Base-by-base conservation (phyloP, 257 asterid species). In the Ilex aquifolium region DNA sequence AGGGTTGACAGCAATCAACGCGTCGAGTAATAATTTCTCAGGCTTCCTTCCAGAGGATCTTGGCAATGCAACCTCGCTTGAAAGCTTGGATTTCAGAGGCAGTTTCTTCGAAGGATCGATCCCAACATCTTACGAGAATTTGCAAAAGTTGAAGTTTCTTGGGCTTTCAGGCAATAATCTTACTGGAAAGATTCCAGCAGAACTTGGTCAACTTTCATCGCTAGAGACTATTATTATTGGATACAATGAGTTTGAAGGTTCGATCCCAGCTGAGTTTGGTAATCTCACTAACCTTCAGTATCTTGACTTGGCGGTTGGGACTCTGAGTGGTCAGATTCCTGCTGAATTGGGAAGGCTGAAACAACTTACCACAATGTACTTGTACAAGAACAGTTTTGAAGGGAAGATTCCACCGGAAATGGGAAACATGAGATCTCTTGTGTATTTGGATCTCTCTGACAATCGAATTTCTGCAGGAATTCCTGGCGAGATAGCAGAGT, bases 91-190 rank as follows among this genome's bases (percentile, higher is more conserved):
- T 66, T 73, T 89, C 52, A 61, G 95, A 32, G 95, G 95, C 48
- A 81, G 84, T 69, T 86, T 77, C 74, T 85, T 89, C 44, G 81
- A 78, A 75, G 94, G 95, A 11, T 68, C 91, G n/a, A 81, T 89
- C 0, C 97, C 97, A 11, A 8, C 65, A 31, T 74, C 85, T 5
- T 89, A 74, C 79, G 76, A 68, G 77, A 74, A 81, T 60, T 52
- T 86, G 70, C 70, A 73, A 59, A 83, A 74, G 62, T 52, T 87
- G 70, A 81, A 59, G 79, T 85, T 84, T 76, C 77, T 89, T 8
- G 95, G 94, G 60, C 77, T 89, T 6, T 84, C 95, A 3, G 97
- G 95, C 3, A 89, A 89, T 46, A 84, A 87, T 49, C 81, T 89
- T 4, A 81, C 94, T 0, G 97, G 94, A 10, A 76, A 64, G 39